phyloP scores from a whole-genome alignment of 2,329 filamentous ascomycete genomes.

The Dactylellina sp. region DNA sequence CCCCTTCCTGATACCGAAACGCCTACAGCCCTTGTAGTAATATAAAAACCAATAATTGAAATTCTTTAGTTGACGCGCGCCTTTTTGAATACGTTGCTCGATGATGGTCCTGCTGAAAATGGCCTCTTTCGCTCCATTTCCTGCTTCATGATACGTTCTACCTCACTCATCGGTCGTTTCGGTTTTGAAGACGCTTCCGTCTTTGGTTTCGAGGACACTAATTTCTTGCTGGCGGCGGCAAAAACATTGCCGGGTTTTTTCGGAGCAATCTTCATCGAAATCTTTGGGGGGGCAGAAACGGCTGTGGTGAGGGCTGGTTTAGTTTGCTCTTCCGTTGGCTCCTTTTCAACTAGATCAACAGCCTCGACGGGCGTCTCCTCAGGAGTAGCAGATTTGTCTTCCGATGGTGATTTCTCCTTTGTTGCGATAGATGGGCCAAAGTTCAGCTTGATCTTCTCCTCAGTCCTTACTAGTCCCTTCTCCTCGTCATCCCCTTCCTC shows the following conservation, averaged over 20 bases:
- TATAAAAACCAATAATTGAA: neutral
- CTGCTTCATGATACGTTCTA: conserved; percentile 88
- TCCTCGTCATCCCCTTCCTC: conserved; percentile 66
- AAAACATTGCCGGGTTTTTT: conserved; percentile 85
- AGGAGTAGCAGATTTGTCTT: conserved; percentile 33
- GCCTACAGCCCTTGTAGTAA: conserved; percentile 2
- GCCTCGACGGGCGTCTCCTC: conserved; percentile 30
- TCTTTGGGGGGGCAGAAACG: conserved; percentile 61
- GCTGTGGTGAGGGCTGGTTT: conserved; percentile 48
- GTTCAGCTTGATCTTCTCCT: conserved; percentile 80
- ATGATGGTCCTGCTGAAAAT: conserved; percentile 63
- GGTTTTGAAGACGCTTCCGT: conserved; percentile 67
- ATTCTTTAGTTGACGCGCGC: conserved; percentile 45
- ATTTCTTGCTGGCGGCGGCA: conserved; percentile 72
- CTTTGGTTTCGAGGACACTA: conserved; percentile 71
- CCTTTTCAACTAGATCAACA: conserved; percentile 39
- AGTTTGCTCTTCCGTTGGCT: conserved; percentile 27
- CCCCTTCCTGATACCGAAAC: conserved; percentile 3
- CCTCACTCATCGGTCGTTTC: conserved; percentile 84
- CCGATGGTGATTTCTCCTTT: conserved; percentile 36
- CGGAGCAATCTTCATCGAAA: conserved; percentile 75
- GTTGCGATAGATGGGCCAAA: conserved; percentile 67
- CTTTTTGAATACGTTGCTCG: conserved; percentile 58
- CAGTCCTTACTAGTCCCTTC: conserved; percentile 70
- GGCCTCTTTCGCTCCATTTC: conserved; percentile 78